Percentiles rank a stretch among this genome's conserved stretches.
These are phyloP conservation scores for Mycena leptocephala DNA, from an alignment of 768 basidiomycete genomes.

Conservation along the genomic window DNA sequence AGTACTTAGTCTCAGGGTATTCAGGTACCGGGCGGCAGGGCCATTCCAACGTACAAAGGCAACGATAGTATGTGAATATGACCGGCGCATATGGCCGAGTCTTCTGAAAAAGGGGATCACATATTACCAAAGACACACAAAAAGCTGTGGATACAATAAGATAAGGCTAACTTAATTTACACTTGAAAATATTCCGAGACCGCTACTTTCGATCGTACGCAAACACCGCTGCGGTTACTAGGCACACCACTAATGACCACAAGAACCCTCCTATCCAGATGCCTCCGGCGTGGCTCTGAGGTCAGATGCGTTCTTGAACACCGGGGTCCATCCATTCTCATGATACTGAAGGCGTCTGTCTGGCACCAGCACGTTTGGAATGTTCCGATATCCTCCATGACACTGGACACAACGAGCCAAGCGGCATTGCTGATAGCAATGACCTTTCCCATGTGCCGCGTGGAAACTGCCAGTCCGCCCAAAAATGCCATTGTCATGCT, in stretches of 20 bases:
- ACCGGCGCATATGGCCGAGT: too few species aligned
- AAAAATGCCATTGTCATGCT: not conserved
- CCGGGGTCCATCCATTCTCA: conserved; percentile 4
- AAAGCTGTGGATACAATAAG: too few species aligned
- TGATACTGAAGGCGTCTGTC: conserved; percentile 16
- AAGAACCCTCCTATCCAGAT: conserved; percentile 18
- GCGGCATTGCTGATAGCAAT: conserved; percentile 27
- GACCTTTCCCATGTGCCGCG: conserved; percentile 22
- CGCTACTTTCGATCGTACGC: conserved; percentile 11
- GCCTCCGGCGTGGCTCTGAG: not conserved
- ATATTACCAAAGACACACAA: too few species aligned
- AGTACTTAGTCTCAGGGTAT: too few species aligned
- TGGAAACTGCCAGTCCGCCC: conserved; percentile 11
- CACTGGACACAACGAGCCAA: conserved; percentile 29
- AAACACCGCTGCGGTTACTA: conserved; percentile 8
- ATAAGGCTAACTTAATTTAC: too few species aligned
- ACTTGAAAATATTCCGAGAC: too few species aligned
- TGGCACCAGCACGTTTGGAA: conserved; percentile 34
- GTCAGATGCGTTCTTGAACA: conserved; percentile 8
- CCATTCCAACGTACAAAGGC: too few species aligned
- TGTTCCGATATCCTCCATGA: conserved; percentile 30
- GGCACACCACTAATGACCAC: not conserved
- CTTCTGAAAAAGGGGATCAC: too few species aligned
- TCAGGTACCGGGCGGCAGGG: too few species aligned
- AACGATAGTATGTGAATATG: too few species aligned